Conservation (phyloP, 2,329 filamentous ascomycete genomes). For the Atkinsonella texensis region DNA sequence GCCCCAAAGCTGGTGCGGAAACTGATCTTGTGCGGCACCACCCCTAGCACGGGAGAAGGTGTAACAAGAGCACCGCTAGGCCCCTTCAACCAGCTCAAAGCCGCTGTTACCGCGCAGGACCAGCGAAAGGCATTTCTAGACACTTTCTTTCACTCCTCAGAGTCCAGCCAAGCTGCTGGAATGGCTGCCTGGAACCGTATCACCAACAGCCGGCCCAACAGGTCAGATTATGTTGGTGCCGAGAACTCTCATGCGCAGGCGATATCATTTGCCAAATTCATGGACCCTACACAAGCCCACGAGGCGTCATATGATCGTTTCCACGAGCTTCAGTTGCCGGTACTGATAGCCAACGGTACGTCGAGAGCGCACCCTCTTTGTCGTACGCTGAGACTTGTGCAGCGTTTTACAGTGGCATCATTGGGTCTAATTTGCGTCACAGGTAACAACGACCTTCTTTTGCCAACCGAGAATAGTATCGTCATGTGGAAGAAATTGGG, state of each 20-base stretch:
- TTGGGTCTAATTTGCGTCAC: constrained; percentile 1
- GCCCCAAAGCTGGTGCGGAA: constrained; percentile 24
- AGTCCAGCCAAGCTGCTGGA: constrained; percentile 20
- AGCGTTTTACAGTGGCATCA: background rate
- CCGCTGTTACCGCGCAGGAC: constrained; percentile 20
- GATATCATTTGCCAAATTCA: constrained; percentile 23
- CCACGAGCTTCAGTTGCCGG: constrained; percentile 21
- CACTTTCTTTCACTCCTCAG: constrained; percentile 22
- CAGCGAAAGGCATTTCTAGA: constrained; percentile 21
- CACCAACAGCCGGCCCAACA: constrained; percentile 14
- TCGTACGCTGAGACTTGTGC: background rate
- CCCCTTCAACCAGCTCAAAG: constrained; percentile 21
- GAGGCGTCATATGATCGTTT: constrained; percentile 23
- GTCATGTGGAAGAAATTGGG: constrained; percentile 24
- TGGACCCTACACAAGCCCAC: constrained; percentile 19
- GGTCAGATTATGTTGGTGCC: constrained; percentile 14
- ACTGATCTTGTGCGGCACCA: constrained; percentile 32
- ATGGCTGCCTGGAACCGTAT: constrained; percentile 24
- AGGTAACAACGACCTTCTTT: constrained; percentile 23
- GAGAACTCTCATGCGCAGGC: constrained; percentile 18
- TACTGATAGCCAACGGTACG: constrained; percentile 27
- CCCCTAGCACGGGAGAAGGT: constrained; percentile 25
- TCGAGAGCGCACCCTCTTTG: background rate
- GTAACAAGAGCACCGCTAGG: constrained; percentile 17
- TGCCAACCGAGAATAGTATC: constrained; percentile 26